These are phyloP conservation scores for Nannizzia gypsea DNA, from an alignment of 2,329 filamentous ascomycete species.

Conservation along the genomic window DNA sequence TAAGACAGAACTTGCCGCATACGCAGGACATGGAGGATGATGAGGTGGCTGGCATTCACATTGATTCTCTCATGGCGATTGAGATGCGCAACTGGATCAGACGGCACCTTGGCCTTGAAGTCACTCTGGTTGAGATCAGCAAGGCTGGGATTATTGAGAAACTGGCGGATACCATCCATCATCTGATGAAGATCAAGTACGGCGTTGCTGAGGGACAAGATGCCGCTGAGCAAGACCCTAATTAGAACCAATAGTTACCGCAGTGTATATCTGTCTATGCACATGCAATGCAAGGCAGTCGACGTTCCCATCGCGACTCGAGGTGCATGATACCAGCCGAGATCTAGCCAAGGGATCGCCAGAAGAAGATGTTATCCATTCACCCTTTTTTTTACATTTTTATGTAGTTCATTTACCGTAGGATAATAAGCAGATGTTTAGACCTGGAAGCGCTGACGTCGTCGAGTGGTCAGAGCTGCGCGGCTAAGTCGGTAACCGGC, in stretches of 20 bases:
- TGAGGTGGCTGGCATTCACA: conserved; percentile 9
- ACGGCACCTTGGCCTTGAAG: conserved; percentile 5
- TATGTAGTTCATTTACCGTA: no score
- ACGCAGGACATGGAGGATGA: conserved; percentile 4
- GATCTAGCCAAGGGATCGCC: not conserved
- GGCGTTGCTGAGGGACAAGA: not conserved
- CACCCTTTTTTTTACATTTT: no score
- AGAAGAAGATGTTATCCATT: not conserved
- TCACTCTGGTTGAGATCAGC: not conserved
- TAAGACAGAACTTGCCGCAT: conserved; percentile 5
- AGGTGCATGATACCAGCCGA: not conserved
- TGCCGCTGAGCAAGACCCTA: no score
- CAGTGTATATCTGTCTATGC: no score
- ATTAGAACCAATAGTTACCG: no score
- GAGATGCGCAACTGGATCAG: conserved; percentile 14
- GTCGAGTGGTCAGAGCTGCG: no score
- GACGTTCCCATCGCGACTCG: not conserved
- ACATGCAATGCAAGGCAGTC: not conserved
- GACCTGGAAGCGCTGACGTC: no score
- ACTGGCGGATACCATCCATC: not conserved
- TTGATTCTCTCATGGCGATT: conserved; percentile 17
- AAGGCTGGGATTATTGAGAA: not conserved
- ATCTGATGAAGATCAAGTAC: not conserved
- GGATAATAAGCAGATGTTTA: no score
- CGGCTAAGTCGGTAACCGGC: not conserved